Conservation (phyloP, 106 monocot genomes). For the Apostasia ramifera region DNA sequence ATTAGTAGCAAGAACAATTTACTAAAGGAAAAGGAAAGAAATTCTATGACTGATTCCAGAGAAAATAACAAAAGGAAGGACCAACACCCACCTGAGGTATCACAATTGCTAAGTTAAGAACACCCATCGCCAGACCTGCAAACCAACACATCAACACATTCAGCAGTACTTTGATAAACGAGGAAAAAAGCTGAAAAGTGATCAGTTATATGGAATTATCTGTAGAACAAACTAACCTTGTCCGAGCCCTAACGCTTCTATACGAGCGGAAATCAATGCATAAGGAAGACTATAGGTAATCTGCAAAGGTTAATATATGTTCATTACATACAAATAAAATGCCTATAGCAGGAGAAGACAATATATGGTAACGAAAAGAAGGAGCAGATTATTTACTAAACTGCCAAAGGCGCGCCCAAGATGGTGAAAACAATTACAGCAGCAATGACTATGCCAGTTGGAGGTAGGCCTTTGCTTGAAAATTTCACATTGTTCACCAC, state of each 20-base stretch:
- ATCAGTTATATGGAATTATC: too few species aligned
- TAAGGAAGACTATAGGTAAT: constrained; percentile 93
- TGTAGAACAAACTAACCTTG: constrained; percentile 47
- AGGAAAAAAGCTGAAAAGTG: too few species aligned
- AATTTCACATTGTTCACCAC: constrained; percentile 45
- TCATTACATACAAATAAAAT: not conserved
- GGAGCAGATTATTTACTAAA: constrained; percentile 22
- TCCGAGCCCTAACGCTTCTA: constrained; percentile 70
- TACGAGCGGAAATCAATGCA: constrained; percentile 83
- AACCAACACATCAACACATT: not conserved
- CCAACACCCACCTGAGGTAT: constrained; percentile 67
- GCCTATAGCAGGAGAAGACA: not conserved
- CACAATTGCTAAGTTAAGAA: constrained; percentile 88
- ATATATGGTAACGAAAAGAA: not conserved
- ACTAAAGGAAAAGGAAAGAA: too few species aligned
- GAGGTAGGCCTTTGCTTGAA: constrained; percentile 46
- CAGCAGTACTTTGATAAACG: too few species aligned
- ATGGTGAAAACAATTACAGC: constrained; percentile 60
- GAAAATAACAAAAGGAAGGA: not conserved
- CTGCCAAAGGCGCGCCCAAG: constrained; percentile 72
- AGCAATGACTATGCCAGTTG: constrained; percentile 57
- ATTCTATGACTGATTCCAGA: too few species aligned
- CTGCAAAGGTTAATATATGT: constrained; percentile 27
- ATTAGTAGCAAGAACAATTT: too few species aligned
- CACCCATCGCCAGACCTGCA: constrained; percentile 92